Evolutionary conservation across 2,329 filamentous ascomycete genomes (phyloP), one percentile per base, ranked within the genome.

Genomic region (Mycocentrospora acerina): DNA sequence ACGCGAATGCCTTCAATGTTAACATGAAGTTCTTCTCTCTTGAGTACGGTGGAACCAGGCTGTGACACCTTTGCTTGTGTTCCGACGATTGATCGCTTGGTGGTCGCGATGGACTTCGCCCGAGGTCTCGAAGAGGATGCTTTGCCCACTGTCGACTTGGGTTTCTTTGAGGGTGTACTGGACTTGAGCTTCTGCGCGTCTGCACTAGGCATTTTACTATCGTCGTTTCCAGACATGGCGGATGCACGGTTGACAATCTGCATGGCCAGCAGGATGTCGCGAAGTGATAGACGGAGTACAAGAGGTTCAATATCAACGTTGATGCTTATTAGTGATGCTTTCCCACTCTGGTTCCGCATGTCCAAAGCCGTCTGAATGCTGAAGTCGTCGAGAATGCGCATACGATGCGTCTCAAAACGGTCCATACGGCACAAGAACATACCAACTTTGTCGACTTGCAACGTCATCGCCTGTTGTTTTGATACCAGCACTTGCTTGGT

Each of bases 391-490:
- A 99, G 80, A 45, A 99, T 95, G 13, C 93, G 83, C 31, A 98
- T 77, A 25, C 89, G 82, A 27, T 85, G 90, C 3, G 87, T 90
- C 53, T 98, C 91, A 54, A 97, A 97, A 48, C 84, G 88, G 67
- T 99, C 94, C 93, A 99, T 98, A 10, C 93, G 86, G 62, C 94
- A 98, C 22, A 98, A 70, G 66, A 96, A 99, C 93, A 99, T 98
- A 54, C 93, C 93, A 36, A 97, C 81, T 60, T 97, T 85, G 7
- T 89, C 90, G 3, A 98, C 82, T 61, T 98, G 91, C 60, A 99
- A 79, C 1, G 93, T 96, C 53, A 94, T 79, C 7, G 91, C 88
- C 71, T 97, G 89, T 65, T 98, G 94, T 57, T 95, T 87, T 2
- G 91, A 95, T 9, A 97, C 77, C 2, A 97, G 77, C 10, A 97